These are phyloP conservation scores for Hypoxylon cercidicola DNA, from an alignment of 495 filamentous ascomycete genomes.

Conservation along the genomic window DNA sequence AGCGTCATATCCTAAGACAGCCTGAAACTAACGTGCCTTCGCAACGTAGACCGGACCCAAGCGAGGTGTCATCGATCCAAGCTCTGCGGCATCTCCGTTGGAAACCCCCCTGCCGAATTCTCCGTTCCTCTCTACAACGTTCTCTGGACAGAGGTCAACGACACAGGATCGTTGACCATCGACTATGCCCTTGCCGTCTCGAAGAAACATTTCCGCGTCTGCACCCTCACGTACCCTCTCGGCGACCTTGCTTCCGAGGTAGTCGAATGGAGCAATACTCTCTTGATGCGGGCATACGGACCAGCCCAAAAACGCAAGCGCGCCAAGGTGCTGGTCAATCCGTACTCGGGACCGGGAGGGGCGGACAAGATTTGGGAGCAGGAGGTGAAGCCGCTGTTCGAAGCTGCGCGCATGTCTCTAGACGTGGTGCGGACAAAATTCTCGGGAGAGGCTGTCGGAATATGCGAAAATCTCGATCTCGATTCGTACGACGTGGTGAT, in stretches of 20 bases:
- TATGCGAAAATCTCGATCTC: constrained; percentile 81
- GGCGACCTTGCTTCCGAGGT: constrained; percentile 44
- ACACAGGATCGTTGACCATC: constrained; percentile 67
- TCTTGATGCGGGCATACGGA: constrained; percentile 79
- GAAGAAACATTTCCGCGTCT: constrained; percentile 66
- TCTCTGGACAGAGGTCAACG: constrained; percentile 77
- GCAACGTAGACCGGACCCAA: constrained; percentile 28
- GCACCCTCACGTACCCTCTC: constrained; percentile 69
- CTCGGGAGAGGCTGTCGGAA: constrained; percentile 79
- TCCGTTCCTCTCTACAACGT: constrained; percentile 82
- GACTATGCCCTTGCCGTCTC: constrained; percentile 71
- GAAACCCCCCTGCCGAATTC: constrained; percentile 18
- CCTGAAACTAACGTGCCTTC: constrained; percentile 15
- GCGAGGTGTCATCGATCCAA: constrained; percentile 29
- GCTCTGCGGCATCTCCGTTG: constrained; percentile 44
- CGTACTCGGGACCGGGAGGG: constrained; percentile 84
- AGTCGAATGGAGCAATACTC: constrained; percentile 69
- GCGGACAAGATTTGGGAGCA: constrained; percentile 78
- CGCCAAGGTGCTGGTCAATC: constrained; percentile 90
- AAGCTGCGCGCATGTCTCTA: constrained; percentile 79
- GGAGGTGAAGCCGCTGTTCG: constrained; percentile 83
- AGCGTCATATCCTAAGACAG: neutral
- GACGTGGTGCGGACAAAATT: constrained; percentile 80
- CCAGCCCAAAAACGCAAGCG: constrained; percentile 72
- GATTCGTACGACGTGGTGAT: constrained; percentile 84